Conservation (phyloP, 2,329 filamentous ascomycete species). For the Penicillium sp. region DNA sequence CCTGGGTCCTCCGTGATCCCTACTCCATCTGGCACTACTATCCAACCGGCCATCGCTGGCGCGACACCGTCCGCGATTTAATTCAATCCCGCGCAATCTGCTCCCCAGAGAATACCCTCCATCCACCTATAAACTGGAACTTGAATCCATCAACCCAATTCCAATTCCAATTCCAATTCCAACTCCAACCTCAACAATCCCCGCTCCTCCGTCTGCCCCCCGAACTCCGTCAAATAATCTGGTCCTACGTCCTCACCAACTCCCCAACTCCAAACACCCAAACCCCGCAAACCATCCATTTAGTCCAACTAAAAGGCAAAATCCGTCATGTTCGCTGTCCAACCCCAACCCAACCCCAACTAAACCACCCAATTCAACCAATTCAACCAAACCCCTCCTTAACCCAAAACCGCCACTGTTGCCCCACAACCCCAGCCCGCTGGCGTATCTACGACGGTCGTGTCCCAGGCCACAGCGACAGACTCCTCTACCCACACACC, state of each 20-base stretch:
- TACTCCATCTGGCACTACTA: conserved; percentile 44
- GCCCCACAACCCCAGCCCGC: conserved; percentile 33
- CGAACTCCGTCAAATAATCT: conserved; percentile 43
- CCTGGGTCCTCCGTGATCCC: conserved; percentile 41
- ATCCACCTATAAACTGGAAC: conserved; percentile 17
- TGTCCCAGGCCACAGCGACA: conserved; percentile 19
- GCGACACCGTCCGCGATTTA: conserved; percentile 37
- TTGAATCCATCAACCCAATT: background rate
- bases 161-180: background rate
- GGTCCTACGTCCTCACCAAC: conserved; percentile 37
- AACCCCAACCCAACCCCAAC: background rate
- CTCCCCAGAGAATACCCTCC: conserved; percentile 19
- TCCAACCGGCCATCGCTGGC: conserved; percentile 36
- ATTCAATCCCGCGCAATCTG: conserved; percentile 40
- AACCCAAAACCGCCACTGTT: conserved; percentile 35
- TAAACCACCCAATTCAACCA: background rate
- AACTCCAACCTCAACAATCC: conserved; percentile 12
- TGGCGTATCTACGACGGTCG: conserved; percentile 30
- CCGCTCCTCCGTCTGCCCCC: conserved; percentile 34
- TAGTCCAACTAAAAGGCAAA: conserved; percentile 38
- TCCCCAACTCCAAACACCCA: background rate
- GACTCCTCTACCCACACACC: conserved; percentile 39
- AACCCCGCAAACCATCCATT: conserved; percentile 32
- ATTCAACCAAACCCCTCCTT: conserved; percentile 18
- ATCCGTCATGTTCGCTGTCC: conserved; percentile 38